Evolutionary conservation across 1,284 basidiomycete genomes (phyloP).

Genomic region (Mycena sp.): DNA sequence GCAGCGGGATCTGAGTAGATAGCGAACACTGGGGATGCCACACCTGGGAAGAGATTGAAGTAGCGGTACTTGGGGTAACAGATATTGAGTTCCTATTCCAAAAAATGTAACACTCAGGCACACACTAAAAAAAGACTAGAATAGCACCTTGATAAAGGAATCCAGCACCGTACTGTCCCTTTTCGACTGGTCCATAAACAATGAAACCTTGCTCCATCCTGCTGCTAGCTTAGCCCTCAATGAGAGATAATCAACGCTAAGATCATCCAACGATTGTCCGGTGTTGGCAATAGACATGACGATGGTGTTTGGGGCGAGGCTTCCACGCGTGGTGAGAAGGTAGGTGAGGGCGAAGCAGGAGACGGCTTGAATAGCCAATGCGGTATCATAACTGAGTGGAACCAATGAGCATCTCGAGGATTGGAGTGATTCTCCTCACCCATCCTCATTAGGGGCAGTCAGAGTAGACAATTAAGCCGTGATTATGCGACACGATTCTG

Average conservation of each 20-base stretch:
- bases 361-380: slow-evolving; percentile 2
- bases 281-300: slow-evolving; percentile 1
- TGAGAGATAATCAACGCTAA: slow-evolving; percentile 5
- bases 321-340: slow-evolving; percentile 5
- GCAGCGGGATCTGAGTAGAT: neutral
- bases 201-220: neutral
- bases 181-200: neutral
- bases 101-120: neutral
- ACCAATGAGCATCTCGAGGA: no score
- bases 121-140: no score
- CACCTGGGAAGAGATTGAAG: slow-evolving; percentile 3
- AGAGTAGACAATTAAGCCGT: no score
- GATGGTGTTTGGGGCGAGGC: slow-evolving; percentile 5
- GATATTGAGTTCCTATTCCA: slow-evolving; percentile 4
- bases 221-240: neutral
- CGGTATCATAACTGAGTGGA: neutral
- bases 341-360: slow-evolving; percentile 13
- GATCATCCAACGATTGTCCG: neutral
- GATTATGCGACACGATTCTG: no score
- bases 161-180: slow-evolving; percentile 4
- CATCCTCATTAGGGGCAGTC: no score
- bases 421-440: no score
- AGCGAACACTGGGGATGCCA: neutral
- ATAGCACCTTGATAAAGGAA: neutral
- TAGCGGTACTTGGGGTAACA: slow-evolving; percentile 12